Conservation (phyloP, 805 yeast genomes). For the Wickerhamiella allomyrinae region DNA sequence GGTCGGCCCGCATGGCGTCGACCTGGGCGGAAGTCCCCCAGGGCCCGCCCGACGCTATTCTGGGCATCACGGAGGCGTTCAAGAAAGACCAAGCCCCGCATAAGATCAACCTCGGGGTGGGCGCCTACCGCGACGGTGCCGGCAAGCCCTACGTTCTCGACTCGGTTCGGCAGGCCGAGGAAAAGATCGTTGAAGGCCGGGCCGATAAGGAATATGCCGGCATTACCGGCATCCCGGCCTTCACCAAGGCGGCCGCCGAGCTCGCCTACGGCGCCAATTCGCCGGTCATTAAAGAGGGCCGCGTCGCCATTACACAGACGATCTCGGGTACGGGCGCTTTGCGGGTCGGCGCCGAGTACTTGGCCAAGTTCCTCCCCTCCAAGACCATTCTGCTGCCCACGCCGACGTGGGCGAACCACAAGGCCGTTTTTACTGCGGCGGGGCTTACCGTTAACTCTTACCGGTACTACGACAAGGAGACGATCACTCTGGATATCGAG, state of each 20-base stretch:
- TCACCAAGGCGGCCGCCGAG: slow-evolving; percentile 49
- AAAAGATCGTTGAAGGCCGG: slow-evolving; percentile 32
- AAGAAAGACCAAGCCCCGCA: slow-evolving; percentile 39
- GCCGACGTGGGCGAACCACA: slow-evolving; percentile 98
- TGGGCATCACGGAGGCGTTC: slow-evolving; percentile 59
- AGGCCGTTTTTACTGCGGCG: slow-evolving; percentile 57
- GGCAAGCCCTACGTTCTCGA: slow-evolving; percentile 88
- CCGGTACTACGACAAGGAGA: slow-evolving; percentile 72
- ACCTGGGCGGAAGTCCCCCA: slow-evolving; percentile 30
- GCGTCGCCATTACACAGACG: slow-evolving; percentile 57
- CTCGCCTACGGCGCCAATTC: slow-evolving; percentile 59
- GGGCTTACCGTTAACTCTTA: slow-evolving; percentile 58
- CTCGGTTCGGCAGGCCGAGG: slow-evolving; percentile 53
- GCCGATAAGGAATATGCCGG: slow-evolving; percentile 76
- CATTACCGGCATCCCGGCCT: slow-evolving; percentile 63
- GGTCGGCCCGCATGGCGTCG: slow-evolving; percentile 10
- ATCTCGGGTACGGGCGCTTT: slow-evolving; percentile 85
- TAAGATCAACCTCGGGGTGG: slow-evolving; percentile 55
- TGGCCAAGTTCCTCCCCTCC: slow-evolving; percentile 35
- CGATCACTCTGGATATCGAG: slow-evolving; percentile 55
- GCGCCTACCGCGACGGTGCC: slow-evolving; percentile 81
- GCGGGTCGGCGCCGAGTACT: slow-evolving; percentile 68
- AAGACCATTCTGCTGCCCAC: slow-evolving; percentile 52
- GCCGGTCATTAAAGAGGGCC: slow-evolving; percentile 39
- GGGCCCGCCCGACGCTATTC: slow-evolving; percentile 79